Evolutionary conservation across 306 rosid genomes (phyloP).

Genomic region (Luffa acutangula): DNA sequence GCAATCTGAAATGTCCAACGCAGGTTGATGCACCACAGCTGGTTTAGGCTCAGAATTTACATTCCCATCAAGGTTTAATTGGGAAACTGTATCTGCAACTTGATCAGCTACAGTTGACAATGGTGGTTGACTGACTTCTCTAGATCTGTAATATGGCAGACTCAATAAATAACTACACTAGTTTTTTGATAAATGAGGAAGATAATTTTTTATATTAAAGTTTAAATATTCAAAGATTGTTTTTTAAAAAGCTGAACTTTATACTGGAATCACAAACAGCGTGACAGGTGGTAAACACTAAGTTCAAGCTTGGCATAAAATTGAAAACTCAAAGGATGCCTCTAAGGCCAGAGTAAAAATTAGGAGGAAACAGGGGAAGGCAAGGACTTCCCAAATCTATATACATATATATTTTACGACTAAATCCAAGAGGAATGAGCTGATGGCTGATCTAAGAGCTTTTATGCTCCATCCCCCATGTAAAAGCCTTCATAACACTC

Average conservation of each 20-base stretch:
- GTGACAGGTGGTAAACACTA: neutral
- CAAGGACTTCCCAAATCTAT: neutral
- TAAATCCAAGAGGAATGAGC: neutral
- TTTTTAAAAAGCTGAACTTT: neutral
- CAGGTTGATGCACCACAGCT: slow-evolving; percentile 29
- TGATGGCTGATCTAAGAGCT: neutral
- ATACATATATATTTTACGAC: neutral
- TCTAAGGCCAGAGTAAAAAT: neutral
- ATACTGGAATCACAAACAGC: neutral
- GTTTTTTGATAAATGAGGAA: neutral
- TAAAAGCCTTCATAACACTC: neutral
- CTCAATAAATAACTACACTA: neutral
- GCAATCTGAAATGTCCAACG: slow-evolving; percentile 38
- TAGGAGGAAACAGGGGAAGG: neutral
- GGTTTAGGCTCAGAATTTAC: slow-evolving; percentile 26
- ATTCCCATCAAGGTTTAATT: slow-evolving; percentile 40
- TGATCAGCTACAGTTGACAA: slow-evolving; percentile 33
- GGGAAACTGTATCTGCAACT: slow-evolving; percentile 48
- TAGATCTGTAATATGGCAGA: slow-evolving; percentile 36
- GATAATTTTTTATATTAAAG: neutral
- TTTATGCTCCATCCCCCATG: neutral
- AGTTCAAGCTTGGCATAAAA: neutral
- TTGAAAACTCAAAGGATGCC: neutral
- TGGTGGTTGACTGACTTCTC: slow-evolving; percentile 28
- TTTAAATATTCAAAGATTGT: neutral